Evolutionary conservation across 2,329 filamentous ascomycete genomes (phyloP), one percentile per base, ranked within the genome.

Genomic region (Fusarium anguioides): DNA sequence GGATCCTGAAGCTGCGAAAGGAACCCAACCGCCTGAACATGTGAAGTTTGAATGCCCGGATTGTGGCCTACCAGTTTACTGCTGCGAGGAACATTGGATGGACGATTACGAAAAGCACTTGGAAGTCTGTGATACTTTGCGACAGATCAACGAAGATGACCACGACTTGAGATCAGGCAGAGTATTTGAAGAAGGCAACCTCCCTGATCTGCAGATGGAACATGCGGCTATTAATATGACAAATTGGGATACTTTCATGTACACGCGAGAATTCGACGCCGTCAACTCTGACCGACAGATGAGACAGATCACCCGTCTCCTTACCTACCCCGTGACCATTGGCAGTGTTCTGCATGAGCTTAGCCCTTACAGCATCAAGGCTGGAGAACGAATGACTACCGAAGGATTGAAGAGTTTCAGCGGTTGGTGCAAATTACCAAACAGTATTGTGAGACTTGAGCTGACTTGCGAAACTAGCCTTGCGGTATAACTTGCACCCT

Each of bases 181-280:
- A 26, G 91, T 93, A 78, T 99, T 99, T 79, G 90, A 92, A 15
- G 96, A 99, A 78, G 98, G 97, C 75, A 89, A 94, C 64, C 97
- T 97, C 75, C 94, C 96, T 0, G 92, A 91, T 15, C 85, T 90
- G 53, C 94, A 97, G 81, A 89, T 97, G 77, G 94, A 97, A 68
- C 95, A 97, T 77, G 92, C 94, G 31, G 85, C 96, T 69, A 88
- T 97, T 69, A 99, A 99, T 80, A 94, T 99, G 91, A 97, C 91
- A 40, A 99, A 96, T 78, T 99, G 96, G 96, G 96, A 99, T 78
- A 98, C 96, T 0, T 93, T 96, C 72, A 83, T 99, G 75, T 99
- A 97, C 77, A 96, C 94, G 5, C 86, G 96, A 74, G 91, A 97
- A 73, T 98, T 96, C 74, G 87, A 91, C 69, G 96, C 96, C 7